Base-by-base conservation (phyloP, 23 red algal species). In the Gracilaria gracilis region DNA sequence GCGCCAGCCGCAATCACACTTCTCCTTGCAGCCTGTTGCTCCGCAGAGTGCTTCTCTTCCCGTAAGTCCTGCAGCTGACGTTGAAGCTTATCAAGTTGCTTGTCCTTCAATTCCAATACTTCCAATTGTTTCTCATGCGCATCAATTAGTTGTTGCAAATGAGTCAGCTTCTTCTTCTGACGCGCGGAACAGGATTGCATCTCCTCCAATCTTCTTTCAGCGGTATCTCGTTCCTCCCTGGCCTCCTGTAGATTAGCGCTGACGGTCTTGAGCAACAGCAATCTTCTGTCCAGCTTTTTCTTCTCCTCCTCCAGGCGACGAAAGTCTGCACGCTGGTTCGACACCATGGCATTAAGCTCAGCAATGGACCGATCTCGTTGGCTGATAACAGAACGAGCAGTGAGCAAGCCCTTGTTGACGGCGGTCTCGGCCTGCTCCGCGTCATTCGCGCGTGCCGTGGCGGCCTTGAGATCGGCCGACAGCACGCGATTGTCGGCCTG, bases 211-310 rank as follows among this genome's bases (percentile, higher is more conserved):
- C 50, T 65, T 36, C 25, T 85, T 33, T 85, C 81, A 0, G 57
- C 58, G 8, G 20, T 17, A 47, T 85, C 81, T 38, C 65, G 31
- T 69, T 61, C 81, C 25, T 85, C 81, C 36, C 81, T 39, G 0
- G 81, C 81, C 33, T 85, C 81, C 51, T 85, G 81, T 6, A 85
- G 57, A 42, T 85, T 85, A 16, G 81, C 81, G 42, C 81, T 85
- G 1, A 85, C 81, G 14, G 81, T 85, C 31, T 85, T 85, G 12
- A 85, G 81, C 59, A 85, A 51, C 36, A 85, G 4, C 32, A 85
- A 11, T 85, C 58, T 47, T 32, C 65, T 65, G 47, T 85, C 81
- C 3, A 69, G 24, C 38, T 69, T 85, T 31, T 85, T 85, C 81
- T 85, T 85, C 31, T 85, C 81, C 34, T 85, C 81, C 24, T 65